Evolutionary conservation across 2,329 filamentous ascomycete genomes (phyloP), one percentile per base, ranked within the genome.

Genomic region (Trichothecium roseum): DNA sequence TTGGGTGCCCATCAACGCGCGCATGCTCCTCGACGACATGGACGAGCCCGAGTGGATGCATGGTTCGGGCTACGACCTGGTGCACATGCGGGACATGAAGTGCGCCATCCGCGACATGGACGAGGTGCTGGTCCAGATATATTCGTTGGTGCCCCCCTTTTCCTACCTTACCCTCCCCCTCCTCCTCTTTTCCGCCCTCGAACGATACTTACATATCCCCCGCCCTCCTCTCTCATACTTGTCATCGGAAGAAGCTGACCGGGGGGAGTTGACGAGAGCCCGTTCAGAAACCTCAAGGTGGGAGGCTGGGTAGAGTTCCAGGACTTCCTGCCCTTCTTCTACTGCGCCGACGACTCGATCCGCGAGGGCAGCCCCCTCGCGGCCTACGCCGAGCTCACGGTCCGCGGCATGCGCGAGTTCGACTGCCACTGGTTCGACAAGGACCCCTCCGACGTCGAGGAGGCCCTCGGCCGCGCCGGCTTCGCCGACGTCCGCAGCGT

Each of bases 1-100:
- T 29, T 66, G 64, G 62, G 51, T 75, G 9, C 72, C 72, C 4
- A 66, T 70, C 4, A 80, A 80, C 46, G 63, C 74, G n/a, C 62
- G 61, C 7, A 79, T 79, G 54, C 59, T 77, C 39, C 64, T 81
- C 8, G 76, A 81, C 45, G 75, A 81, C 47, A 66, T 68, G 34
- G 72, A 59, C 39, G 56, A 78, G 42, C 62, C 69, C 32, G 63
- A 71, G 8, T 81, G 77, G 77, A 42, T 56, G 4, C 57, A 59
- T 18, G 72, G 69, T 34, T 53, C 60, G 4, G 57, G 67, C 36
- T 77, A 72, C 46, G 74, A 79, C 49, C 64, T 71, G 42, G 66
- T 79, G 2, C 65, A 64, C 60, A 69, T 64, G 46, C 63, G 55
- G 45, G 66, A 48, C 47, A 68, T 58, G 60, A 72, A 62, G 45